phyloP scores from a whole-genome alignment of 805 yeast genomes.

The Zygotorulaspora sp. region DNA sequence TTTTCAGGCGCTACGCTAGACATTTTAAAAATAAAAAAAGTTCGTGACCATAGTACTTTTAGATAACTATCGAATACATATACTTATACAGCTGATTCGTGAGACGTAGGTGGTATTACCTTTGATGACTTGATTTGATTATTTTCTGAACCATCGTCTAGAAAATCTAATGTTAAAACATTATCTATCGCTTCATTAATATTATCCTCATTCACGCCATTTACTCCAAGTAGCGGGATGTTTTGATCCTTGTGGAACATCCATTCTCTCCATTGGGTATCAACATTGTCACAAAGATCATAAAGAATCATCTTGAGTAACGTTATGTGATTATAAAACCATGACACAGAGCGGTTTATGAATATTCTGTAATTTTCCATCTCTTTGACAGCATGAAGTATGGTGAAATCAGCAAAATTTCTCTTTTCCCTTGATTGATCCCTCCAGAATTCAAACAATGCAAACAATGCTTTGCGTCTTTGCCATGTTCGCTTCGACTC shows the following conservation, averaged over 20 bases:
- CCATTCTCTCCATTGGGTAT: conserved; percentile 38
- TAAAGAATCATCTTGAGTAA: conserved; percentile 34
- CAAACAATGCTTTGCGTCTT: conserved; percentile 34
- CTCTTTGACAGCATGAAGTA: conserved; percentile 36
- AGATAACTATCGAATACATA: background rate
- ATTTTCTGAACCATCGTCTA: conserved; percentile 31
- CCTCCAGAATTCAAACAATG: conserved; percentile 37
- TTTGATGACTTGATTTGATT: conserved; percentile 28
- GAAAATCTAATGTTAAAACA: conserved; percentile 28
- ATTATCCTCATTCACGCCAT: conserved; percentile 23
- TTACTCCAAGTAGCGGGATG: conserved; percentile 28
- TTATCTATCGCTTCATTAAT: conserved; percentile 30
- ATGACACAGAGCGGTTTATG: conserved; percentile 35
- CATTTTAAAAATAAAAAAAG: no score
- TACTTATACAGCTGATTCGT: background rate
- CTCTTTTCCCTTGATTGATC: conserved; percentile 35
- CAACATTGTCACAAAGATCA: conserved; percentile 33
- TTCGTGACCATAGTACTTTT: no score
- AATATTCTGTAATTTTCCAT: conserved; percentile 36
- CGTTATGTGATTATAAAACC: conserved; percentile 37
- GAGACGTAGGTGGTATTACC: conserved; percentile 13
- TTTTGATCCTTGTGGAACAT: conserved; percentile 29
- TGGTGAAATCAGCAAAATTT: conserved; percentile 26
- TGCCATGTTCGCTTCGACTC: conserved; percentile 38
- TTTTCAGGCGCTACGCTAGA: no score